phyloP scores from a whole-genome alignment of 345 rosid species.

The Laguncularia racemosa region DNA sequence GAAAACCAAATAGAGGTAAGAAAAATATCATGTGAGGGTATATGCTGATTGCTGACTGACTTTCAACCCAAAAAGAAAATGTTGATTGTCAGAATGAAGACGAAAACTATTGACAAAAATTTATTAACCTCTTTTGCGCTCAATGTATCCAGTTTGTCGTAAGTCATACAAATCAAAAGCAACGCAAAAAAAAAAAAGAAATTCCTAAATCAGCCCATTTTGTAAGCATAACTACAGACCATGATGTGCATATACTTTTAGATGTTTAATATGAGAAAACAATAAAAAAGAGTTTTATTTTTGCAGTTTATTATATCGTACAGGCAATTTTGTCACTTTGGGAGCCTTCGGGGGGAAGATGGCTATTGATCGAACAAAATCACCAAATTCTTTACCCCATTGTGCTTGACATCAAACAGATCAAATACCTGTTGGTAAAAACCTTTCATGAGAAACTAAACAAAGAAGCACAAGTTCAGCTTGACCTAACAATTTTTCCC shows the following conservation, averaged over 20 bases:
- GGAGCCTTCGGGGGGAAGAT: constrained; percentile 27
- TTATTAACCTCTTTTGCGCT: constrained; percentile 25
- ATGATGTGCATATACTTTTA: too few species aligned
- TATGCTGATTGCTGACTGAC: too few species aligned
- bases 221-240: too few species aligned
- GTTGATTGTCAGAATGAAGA: too few species aligned
- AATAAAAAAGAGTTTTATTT: neutral
- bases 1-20: neutral
- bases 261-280: neutral
- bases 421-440: constrained; percentile 15
- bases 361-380: constrained; percentile 23
- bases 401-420: constrained; percentile 18
- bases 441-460: too few species aligned
- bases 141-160: constrained; percentile 27
- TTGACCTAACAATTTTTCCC: too few species aligned
- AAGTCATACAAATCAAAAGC: constrained; percentile 28
- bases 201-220: too few species aligned
- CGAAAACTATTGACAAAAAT: too few species aligned
- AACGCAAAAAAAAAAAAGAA: constrained; percentile 11
- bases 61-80: too few species aligned
- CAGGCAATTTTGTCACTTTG: constrained; percentile 15
- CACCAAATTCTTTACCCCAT: constrained; percentile 27
- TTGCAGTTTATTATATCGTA: neutral
- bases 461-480: too few species aligned
- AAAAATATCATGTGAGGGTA: too few species aligned